Conservation (phyloP, 2,329 filamentous ascomycete genomes). For the Botrytis cinerea region DNA sequence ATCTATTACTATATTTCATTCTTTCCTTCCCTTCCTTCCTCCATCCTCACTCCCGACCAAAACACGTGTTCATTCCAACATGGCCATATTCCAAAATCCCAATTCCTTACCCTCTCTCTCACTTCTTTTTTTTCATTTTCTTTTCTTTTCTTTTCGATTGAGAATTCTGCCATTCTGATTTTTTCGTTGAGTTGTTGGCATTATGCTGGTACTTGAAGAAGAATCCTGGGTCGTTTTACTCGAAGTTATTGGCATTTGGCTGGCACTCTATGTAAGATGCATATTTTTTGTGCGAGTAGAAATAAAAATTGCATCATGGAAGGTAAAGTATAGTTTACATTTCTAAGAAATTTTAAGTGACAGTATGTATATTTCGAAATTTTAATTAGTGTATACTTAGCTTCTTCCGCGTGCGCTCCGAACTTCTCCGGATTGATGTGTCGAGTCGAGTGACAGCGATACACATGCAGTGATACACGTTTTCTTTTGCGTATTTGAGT, state of each 20-base stretch:
- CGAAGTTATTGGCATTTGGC: too few species aligned
- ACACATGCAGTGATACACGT: background rate
- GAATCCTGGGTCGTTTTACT: background rate
- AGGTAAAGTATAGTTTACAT: background rate
- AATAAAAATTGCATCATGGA: background rate
- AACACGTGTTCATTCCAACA: background rate
- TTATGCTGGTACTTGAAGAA: background rate
- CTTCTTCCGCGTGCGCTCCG: background rate
- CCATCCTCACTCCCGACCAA: background rate
- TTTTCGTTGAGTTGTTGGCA: background rate
- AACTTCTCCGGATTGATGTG: background rate
- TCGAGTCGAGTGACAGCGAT: background rate
- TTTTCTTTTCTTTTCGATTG: background rate
- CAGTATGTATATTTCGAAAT: background rate
- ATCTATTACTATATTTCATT: too few species aligned
- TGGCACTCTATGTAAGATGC: background rate
- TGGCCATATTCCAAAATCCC: background rate
- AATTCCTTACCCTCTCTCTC: background rate
- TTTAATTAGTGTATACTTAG: background rate
- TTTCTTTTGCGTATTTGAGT: background rate
- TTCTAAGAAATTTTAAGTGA: background rate
- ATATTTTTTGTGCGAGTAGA: background rate
- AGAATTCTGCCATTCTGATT: background rate
- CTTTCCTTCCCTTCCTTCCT: background rate
- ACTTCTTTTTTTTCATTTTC: too few species aligned